Conservation (phyloP, 164 flowering plant genomes). For the Warburgia ugandensis region DNA sequence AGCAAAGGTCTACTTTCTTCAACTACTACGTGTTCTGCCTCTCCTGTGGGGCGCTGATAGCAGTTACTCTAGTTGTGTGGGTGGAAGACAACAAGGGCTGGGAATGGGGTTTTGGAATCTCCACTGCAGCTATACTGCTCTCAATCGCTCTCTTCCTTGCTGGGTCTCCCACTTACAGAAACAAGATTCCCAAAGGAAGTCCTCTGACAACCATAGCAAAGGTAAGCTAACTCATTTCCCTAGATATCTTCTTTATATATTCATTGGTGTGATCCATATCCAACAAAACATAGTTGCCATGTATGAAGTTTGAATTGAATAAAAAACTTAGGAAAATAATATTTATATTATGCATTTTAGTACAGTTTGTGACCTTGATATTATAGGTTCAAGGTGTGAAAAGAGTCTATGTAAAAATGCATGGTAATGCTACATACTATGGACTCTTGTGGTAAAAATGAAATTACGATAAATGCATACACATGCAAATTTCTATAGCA, state of each 20-base stretch:
- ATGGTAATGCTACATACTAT: too few relatives aligned
- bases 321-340: too few relatives aligned
- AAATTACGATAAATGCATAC: too few relatives aligned
- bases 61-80: conserved; percentile 88
- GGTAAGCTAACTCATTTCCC: conserved; percentile 25
- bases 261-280: too few relatives aligned
- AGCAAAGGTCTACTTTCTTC: conserved; percentile 71
- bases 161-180: conserved; percentile 59
- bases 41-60: conserved; percentile 66
- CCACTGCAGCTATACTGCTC: conserved; percentile 49
- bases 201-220: conserved; percentile 73
- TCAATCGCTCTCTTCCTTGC: conserved; percentile 62
- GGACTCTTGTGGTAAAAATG: too few relatives aligned
- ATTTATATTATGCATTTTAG: too few relatives aligned
- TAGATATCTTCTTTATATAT: neutral
- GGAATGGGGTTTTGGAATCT: conserved; percentile 81
- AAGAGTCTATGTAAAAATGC: too few relatives aligned
- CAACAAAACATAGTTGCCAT: too few relatives aligned
- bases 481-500: too few relatives aligned
- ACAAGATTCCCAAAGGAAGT: conserved; percentile 70
- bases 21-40: conserved; percentile 77
- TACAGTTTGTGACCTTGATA: too few relatives aligned
- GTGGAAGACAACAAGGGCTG: conserved; percentile 86
- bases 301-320: too few relatives aligned
- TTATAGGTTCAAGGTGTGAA: too few relatives aligned